Evolutionary conservation across 352 stramenopile species (phyloP), one percentile per base, ranked within the genome.

Genomic region (Phytophthora vignae): DNA sequence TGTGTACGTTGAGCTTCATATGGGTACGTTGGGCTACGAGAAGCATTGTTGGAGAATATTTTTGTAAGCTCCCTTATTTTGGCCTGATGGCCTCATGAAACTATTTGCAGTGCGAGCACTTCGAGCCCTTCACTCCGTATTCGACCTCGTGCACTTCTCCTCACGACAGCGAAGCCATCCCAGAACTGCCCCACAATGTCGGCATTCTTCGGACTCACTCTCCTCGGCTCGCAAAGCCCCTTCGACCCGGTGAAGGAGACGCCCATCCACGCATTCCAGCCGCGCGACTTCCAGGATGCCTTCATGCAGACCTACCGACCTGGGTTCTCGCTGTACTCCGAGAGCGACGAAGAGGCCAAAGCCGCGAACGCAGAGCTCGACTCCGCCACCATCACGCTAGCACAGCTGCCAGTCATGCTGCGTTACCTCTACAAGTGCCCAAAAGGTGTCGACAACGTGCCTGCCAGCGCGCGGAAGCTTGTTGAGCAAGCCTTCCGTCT

Each of bases 201-300:
- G 0, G 73, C 81, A 33, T 93, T 91, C 80, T 91, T 93, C 57
- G 83, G 85, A 1, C 73, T 93, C 49, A 93, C 83, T 2, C 58
- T 67, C 4, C 73, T 91, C 25, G 85, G 85, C 29, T 87, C 85
- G 9, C 83, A 90, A 60, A 83, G 73, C 49, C 71, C 82, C 22
- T 91, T 93, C 64, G 85, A 91, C 49, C 19, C 72, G 8, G 72
- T 73, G 50, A 85, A 86, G 52, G 80, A 84, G 36, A 93, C 83
- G 10, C 82, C 83, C 44, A 64, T 91, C 59, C 77, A 86, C 55
- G 78, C 79, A 2, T 91, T 93, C 48, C 80, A 89, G 58, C 49
- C 57, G 7, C 54, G 25, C 19, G 85, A 93, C 53, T 90, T 90
- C 69, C 78, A 90, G 58, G 42, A 77, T 38, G 83, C 85, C 52